A percentile compares a stretch with the other conserved stretches of the same genome.
Evolutionary conservation across 192 early-diverging fungal genomes (phyloP).

Genomic region (Phycomyces nitens): DNA sequence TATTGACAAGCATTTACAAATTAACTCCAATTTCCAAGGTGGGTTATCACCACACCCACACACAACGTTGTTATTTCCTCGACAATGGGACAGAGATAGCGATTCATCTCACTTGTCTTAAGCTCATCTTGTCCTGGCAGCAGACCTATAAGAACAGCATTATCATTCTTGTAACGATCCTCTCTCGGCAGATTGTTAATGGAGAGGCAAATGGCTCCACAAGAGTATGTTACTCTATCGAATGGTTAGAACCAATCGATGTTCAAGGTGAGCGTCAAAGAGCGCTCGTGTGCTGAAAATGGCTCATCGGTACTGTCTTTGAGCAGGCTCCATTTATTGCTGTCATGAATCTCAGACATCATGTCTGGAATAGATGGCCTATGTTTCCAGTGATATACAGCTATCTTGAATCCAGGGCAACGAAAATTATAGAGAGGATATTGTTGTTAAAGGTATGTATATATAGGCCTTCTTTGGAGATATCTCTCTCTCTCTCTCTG

Average conservation of each 20-base stretch:
- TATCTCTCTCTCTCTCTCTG: too few species aligned
- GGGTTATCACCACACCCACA: not conserved
- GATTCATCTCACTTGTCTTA: not conserved
- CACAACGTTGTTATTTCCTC: not conserved
- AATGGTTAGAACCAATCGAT: not conserved
- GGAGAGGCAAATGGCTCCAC: not conserved
- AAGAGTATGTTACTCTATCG: not conserved
- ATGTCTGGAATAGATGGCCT: too few species aligned
- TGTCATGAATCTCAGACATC: too few species aligned
- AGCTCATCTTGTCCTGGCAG: conserved; percentile 2
- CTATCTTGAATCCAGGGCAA: too few species aligned
- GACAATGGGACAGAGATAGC: not conserved
- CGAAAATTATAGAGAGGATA: too few species aligned
- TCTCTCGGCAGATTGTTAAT: conserved; percentile 8
- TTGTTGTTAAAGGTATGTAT: too few species aligned
- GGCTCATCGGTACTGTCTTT: not conserved
- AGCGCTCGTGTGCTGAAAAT: not conserved
- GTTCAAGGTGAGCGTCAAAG: conserved; percentile 1
- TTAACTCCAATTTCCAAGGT: too few species aligned
- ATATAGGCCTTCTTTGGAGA: too few species aligned
- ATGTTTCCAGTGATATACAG: too few species aligned
- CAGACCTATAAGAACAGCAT: not conserved
- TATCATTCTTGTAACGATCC: not conserved
- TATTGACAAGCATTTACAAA: too few species aligned
- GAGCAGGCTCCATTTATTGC: too few species aligned